A percentile compares a stretch with the other conserved stretches of the same genome.
Conservation (phyloP, 495 filamentous ascomycete genomes). For the Daldinia bambusicola region DNA sequence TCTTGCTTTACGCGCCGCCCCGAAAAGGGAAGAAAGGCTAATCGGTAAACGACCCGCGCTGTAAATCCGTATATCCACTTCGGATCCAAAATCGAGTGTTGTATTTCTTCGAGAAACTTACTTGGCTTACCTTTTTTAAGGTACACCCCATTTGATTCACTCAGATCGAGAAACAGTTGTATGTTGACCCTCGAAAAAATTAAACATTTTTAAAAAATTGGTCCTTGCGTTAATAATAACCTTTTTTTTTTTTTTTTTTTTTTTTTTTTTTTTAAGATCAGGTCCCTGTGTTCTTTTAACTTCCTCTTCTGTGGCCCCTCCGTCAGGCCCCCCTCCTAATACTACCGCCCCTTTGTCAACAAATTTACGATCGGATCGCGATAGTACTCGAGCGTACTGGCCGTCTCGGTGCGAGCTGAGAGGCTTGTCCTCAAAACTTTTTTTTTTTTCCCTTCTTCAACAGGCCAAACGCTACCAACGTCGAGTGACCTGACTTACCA, state of each 20-base stretch:
- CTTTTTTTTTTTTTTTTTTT: neutral
- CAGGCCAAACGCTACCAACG: neutral
- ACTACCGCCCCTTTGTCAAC: slow-evolving; percentile 43
- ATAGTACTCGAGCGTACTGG: slow-evolving; percentile 37
- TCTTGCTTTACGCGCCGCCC: slow-evolving; percentile 39
- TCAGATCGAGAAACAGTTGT: neutral
- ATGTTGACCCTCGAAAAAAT: slow-evolving; percentile 15
- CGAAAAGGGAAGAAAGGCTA: slow-evolving; percentile 26
- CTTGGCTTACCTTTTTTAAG: neutral
- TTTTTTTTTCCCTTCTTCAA: neutral
- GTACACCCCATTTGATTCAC: slow-evolving; percentile 3
- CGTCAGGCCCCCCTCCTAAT: slow-evolving; percentile 16
- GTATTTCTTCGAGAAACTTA: slow-evolving; percentile 3
- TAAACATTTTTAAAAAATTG: neutral
- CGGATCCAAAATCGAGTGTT: slow-evolving; percentile 27
- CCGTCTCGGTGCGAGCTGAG: slow-evolving; percentile 34
- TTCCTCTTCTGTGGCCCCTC: slow-evolving; percentile 23
- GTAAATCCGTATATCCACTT: slow-evolving; percentile 37
- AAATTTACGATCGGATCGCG: slow-evolving; percentile 28
- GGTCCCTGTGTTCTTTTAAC: slow-evolving; percentile 26
- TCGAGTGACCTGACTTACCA: slow-evolving; percentile 45
- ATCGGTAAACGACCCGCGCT: slow-evolving; percentile 38
- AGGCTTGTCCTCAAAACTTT: slow-evolving; percentile 36
- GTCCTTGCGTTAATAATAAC: neutral
- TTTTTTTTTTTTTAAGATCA: neutral